These are phyloP conservation scores for Verticillium tricorpus DNA, from an alignment of 2,329 filamentous ascomycete species.

Conservation along the genomic window DNA sequence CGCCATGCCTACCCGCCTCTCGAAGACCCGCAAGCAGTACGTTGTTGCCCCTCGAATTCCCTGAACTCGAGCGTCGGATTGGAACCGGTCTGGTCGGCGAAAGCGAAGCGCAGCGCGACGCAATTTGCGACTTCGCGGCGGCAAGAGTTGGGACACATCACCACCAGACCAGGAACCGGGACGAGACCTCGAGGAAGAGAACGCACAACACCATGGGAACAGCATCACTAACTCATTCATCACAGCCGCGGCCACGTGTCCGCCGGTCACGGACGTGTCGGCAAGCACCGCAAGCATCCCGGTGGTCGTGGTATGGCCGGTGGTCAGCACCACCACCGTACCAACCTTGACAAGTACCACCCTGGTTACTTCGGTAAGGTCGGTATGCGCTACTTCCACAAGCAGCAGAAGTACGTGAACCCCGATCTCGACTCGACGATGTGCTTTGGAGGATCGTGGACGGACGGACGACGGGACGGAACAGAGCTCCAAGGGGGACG, in stretches of 20 bases:
- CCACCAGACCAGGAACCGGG: not conserved
- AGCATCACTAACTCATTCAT: not conserved
- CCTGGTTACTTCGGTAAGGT: constrained; percentile 88
- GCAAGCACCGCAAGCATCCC: constrained; percentile 95
- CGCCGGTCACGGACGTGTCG: constrained; percentile 95
- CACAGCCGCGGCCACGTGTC: constrained; percentile 92
- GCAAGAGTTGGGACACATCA: not conserved
- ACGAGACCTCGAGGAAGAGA: not conserved
- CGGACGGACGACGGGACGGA: not conserved
- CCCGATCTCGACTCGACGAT: constrained; percentile 1
- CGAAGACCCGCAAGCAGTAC: constrained; percentile 76
- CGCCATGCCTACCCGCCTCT: constrained; percentile 70
- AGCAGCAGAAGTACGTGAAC: constrained; percentile 61
- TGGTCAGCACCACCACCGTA: constrained; percentile 98
- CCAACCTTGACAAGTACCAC: constrained; percentile 79
- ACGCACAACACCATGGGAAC: not conserved
- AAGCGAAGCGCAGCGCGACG: not conserved
- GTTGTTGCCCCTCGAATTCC: constrained; percentile 28
- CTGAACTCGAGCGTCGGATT: not conserved
- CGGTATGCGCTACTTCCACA: constrained; percentile 95
- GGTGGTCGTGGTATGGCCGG: constrained; percentile 86
- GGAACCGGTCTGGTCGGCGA: not conserved
- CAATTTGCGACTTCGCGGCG: not conserved
- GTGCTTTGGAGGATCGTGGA: not conserved
- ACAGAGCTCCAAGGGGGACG: not conserved